These are phyloP conservation scores for Lentinula aciculospora DNA, from an alignment of 768 basidiomycete genomes.

Conservation along the genomic window DNA sequence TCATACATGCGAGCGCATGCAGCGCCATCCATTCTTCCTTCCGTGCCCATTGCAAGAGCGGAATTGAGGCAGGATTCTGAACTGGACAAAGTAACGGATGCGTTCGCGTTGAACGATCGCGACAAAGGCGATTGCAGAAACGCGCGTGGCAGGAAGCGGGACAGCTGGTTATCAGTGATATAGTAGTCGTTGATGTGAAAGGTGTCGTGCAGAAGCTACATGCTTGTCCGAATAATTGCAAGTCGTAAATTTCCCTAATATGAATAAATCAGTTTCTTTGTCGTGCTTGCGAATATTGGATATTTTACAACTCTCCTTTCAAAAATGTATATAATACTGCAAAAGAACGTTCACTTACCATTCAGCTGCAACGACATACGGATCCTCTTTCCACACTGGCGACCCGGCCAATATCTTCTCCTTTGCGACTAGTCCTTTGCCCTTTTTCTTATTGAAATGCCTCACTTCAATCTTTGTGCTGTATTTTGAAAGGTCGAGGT, in stretches of 20 bases:
- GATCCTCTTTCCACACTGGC: conserved; percentile 81
- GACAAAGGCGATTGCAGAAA: conserved; percentile 81
- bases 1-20: conserved; percentile 65
- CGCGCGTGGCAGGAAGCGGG: conserved; percentile 51
- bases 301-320: not conserved
- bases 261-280: conserved; percentile 1
- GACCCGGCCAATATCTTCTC: conserved; percentile 67
- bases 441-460: conserved; percentile 65
- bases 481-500: conserved; percentile 59
- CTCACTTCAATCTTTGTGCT: conserved; percentile 59
- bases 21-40: conserved; percentile 69
- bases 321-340: not conserved
- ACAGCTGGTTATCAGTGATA: conserved; percentile 47
- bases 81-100: conserved; percentile 72
- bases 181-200: conserved; percentile 21
- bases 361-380: conserved; percentile 76
- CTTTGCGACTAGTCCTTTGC: conserved; percentile 78
- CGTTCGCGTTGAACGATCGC: conserved; percentile 52
- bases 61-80: conserved; percentile 64
- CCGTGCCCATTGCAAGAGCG: conserved; percentile 56
- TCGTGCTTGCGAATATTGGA: not conserved
- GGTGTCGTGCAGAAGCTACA: conserved; percentile 76
- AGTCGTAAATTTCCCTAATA: conserved; percentile 70
- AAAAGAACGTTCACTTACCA: conserved; percentile 38
- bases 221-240: conserved; percentile 52